A percentile compares a stretch with the other conserved stretches of the same genome.
Evolutionary conservation across 2,329 filamentous ascomycete species (phyloP).

Genomic region (Capronia epimyces): DNA sequence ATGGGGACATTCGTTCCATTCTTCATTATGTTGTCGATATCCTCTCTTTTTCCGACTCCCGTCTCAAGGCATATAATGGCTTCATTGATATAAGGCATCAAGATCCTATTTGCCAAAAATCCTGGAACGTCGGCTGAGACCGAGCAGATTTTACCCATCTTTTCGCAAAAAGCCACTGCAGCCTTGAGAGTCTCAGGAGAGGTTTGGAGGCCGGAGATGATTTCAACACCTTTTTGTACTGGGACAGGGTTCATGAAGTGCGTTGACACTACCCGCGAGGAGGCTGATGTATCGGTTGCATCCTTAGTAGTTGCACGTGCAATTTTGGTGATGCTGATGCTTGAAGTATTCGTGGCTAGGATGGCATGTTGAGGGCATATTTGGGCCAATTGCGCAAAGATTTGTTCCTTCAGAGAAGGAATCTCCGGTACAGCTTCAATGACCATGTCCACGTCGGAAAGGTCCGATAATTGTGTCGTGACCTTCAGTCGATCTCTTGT

Average conservation of each 20-base stretch:
- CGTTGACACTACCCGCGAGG: conserved; percentile 85
- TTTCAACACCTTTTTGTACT: conserved; percentile 94
- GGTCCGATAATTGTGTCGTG: conserved; percentile 67
- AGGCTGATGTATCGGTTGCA: conserved; percentile 71
- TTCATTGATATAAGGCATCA: conserved; percentile 99
- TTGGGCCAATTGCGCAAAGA: conserved; percentile 76
- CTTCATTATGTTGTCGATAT: conserved; percentile 98
- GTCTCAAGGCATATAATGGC: conserved; percentile 95
- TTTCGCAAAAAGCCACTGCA: conserved; percentile 77
- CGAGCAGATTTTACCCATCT: conserved; percentile 89
- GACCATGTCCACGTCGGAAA: conserved; percentile 85
- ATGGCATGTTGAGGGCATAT: conserved; percentile 81
- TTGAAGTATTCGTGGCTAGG: conserved; percentile 96
- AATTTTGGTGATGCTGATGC: conserved; percentile 94
- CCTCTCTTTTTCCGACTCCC: conserved; percentile 77
- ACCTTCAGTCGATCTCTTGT: conserved; percentile 64
- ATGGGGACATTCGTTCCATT: conserved; percentile 98
- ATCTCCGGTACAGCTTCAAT: conserved; percentile 98
- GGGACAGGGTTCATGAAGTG: conserved; percentile 99
- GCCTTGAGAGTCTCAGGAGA: conserved; percentile 74
- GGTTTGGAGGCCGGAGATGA: conserved; percentile 91
- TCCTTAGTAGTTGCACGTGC: conserved; percentile 74
- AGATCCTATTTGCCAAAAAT: conserved; percentile 90
- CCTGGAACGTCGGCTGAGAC: conserved; percentile 84
- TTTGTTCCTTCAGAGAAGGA: conserved; percentile 74